Base-by-base conservation (phyloP, 768 basidiomycete genomes). In the Macrolepiota fuliginosa region DNA sequence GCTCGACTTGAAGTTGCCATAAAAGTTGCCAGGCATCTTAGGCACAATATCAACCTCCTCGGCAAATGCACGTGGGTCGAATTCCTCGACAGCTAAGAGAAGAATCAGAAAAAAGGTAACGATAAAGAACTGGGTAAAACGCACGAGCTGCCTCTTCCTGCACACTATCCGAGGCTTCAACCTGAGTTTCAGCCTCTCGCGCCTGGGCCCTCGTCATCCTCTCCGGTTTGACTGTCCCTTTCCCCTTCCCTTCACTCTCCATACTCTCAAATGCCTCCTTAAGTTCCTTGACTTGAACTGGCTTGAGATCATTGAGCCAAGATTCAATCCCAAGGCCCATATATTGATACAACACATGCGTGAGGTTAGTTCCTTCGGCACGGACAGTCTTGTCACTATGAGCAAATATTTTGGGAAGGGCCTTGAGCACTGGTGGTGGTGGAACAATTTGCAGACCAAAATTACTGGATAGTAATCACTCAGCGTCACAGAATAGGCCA, bases 301-400 rank as follows among this genome's bases (percentile, higher is more conserved):
- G 94, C 71, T 99, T 99, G 63, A 99, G 82, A 63, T 98, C 96
- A 22, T 84, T 77, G 22, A 99, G 77, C 79, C 87, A 93, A 51
- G 92, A 84, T 57, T 94, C 89, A 63, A 99, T 89, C 0, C 86
- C 88, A 56, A 85, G 68, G 32, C 93, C 96, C 64, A 98, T 87
- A 71, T 87, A 94, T 62, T 91, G 89, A 78, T 98, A 96, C 6
- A 98, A 74, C 0, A 78, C 76, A 67, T 90, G 87, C 0, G 86
- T 81, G 19, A 99, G 86, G 29, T 81, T 78, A 0, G 86, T 86
- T 36, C 96, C 97, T 76, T 99, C 97, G 0, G 92, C 86, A 62
- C 97, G 91, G 56, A 99, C 97, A 27, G 86, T 90, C 77, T 98
- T 98, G 75, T 99, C 97, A 15, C 86, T 88, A 70, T 99, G 97